phyloP scores from a whole-genome alignment of 176 grass and related monocot genomes.

The Triticum monococcum region DNA sequence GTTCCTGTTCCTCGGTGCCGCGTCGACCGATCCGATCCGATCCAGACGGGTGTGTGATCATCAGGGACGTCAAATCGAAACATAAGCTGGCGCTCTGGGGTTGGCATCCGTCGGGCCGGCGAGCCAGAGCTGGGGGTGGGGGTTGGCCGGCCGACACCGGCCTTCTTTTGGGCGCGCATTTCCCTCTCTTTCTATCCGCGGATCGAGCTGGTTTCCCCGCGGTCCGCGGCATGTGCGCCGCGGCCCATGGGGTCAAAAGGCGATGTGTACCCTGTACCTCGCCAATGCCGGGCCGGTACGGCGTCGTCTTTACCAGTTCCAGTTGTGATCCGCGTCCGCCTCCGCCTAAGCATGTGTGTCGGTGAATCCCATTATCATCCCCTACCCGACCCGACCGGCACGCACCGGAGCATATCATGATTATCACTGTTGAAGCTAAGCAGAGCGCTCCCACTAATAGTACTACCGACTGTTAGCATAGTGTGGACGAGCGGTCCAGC shows the following conservation, averaged over 20 bases:
- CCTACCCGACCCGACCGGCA: not conserved
- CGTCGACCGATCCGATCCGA: no score
- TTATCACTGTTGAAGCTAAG: not conserved
- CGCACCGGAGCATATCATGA: not conserved
- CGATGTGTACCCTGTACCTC: not conserved
- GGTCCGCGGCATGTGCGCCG: conserved; percentile 43
- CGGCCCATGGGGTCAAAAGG: conserved; percentile 40
- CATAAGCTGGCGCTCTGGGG: not conserved
- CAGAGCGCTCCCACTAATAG: not conserved
- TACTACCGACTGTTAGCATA: not conserved
- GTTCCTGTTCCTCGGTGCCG: no score
- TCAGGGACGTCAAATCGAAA: not conserved
- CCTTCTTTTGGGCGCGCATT: conserved; percentile 14
- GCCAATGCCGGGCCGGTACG: conserved; percentile 24
- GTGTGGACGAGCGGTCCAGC: conserved; percentile 11
- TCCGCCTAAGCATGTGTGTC: conserved; percentile 21
- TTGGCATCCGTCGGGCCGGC: not conserved
- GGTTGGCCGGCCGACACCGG: conserved; percentile 25
- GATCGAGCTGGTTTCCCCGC: conserved; percentile 52
- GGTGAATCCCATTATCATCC: not conserved
- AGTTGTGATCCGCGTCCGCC: not conserved
- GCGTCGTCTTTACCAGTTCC: conserved; percentile 14
- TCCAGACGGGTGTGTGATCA: not conserved
- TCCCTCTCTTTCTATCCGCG: conserved; percentile 4
- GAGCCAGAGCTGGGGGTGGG: not conserved